Percentiles rank a stretch among this genome's conserved stretches.
Conservation (phyloP, 1,284 basidiomycete genomes). For the Tetrapyrgos nigripes region DNA sequence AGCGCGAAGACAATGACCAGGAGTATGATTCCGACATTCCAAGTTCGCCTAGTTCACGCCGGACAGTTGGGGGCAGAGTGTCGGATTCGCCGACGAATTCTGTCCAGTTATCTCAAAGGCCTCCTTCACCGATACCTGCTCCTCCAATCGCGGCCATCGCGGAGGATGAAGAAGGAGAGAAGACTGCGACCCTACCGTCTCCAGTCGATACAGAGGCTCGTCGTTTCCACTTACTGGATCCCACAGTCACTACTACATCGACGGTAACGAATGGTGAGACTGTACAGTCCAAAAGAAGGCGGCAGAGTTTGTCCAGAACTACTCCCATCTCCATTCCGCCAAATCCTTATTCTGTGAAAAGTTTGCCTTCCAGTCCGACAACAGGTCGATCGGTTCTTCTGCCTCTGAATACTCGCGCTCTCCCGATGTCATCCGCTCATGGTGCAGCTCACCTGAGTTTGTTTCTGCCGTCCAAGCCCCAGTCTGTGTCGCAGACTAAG, state of each 20-base stretch:
- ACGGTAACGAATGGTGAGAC: background rate
- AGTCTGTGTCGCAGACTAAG: background rate
- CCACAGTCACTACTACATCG: background rate
- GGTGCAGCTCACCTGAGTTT: background rate
- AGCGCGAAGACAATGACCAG: background rate
- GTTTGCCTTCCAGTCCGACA: background rate
- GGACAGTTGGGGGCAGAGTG: background rate
- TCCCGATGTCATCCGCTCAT: background rate
- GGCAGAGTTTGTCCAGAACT: background rate
- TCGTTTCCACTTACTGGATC: background rate
- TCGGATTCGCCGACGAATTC: background rate
- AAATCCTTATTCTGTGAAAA: background rate
- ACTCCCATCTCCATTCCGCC: background rate
- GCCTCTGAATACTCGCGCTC: background rate
- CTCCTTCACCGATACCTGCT: background rate
- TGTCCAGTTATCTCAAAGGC: background rate
- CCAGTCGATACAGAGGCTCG: background rate
- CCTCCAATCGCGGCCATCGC: constrained; percentile 21
- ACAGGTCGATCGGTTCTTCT: background rate
- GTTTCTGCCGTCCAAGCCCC: background rate
- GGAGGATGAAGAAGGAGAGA: constrained; percentile 25
- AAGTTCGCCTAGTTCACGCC: constrained; percentile 1
- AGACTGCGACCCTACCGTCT: constrained; percentile 10
- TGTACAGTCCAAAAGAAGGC: background rate
- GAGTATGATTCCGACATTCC: background rate